Conservation (phyloP, 139 green algal species). For the Coccomyxa sp. region DNA sequence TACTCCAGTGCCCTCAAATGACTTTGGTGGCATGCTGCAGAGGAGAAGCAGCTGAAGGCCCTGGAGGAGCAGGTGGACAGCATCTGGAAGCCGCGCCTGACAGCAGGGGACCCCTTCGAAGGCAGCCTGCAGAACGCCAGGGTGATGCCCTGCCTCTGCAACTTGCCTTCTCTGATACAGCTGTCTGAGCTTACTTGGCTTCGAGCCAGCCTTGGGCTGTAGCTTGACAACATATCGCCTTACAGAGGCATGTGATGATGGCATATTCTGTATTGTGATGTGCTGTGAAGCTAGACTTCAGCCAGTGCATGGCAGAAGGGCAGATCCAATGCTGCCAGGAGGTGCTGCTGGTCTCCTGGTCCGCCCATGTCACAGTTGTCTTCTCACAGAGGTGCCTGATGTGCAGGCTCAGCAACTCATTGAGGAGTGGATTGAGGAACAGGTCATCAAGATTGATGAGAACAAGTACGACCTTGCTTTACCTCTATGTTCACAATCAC, state of each 20-base stretch:
- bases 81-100: constrained; percentile 45
- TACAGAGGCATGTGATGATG: not conserved
- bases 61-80: constrained; percentile 41
- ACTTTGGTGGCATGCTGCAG: too few species aligned
- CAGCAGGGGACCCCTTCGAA: constrained; percentile 53
- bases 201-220: not conserved
- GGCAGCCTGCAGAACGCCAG: constrained; percentile 43
- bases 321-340: too few species aligned
- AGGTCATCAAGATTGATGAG: constrained; percentile 67
- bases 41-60: constrained; percentile 22
- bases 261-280: too few species aligned
- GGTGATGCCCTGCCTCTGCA: constrained; percentile 6
- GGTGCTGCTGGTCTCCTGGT: too few species aligned
- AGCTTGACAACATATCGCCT: not conserved
- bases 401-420: constrained; percentile 52
- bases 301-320: too few species aligned
- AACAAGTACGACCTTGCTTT: constrained; percentile 57
- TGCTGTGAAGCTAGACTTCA: too few species aligned
- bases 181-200: too few species aligned
- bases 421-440: constrained; percentile 61
- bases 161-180: not conserved
- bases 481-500: too few species aligned
- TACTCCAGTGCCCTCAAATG: too few species aligned
- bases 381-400: too few species aligned
- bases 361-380: not conserved